Percentiles rank a stretch among this genome's conserved stretches.
phyloP scores from a whole-genome alignment of 495 filamentous ascomycete genomes.

The Lepidopterella palustris region DNA sequence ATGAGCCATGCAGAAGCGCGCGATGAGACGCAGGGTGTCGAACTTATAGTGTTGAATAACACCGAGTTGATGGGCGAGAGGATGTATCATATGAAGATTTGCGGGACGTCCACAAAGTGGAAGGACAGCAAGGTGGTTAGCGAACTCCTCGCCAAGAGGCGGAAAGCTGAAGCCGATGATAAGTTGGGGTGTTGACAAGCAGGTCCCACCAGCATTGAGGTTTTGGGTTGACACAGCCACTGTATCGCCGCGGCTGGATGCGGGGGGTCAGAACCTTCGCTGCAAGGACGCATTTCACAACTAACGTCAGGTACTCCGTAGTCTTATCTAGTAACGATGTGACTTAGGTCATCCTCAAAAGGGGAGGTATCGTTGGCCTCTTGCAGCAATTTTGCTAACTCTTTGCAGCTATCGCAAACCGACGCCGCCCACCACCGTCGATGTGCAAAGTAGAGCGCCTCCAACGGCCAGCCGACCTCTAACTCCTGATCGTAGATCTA shows the following conservation, averaged over 20 bases:
- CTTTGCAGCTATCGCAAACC: constrained; percentile 4
- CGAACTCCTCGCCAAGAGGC: too few species aligned
- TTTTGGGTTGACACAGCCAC: background rate
- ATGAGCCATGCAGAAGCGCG: too few species aligned
- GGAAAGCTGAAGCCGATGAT: too few species aligned
- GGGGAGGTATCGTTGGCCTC: background rate
- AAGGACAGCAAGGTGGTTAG: too few species aligned
- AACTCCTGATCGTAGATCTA: background rate
- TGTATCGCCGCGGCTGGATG: background rate
- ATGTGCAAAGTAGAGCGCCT: background rate
- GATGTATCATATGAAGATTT: too few species aligned
- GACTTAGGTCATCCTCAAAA: background rate
- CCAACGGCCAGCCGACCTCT: constrained; percentile 4
- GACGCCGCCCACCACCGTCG: background rate
- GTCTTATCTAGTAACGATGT: background rate
- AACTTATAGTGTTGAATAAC: too few species aligned
- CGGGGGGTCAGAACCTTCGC: constrained; percentile 1
- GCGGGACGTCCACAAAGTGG: too few species aligned
- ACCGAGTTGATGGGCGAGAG: too few species aligned
- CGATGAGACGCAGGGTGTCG: too few species aligned
- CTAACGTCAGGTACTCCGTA: background rate
- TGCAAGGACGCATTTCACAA: constrained; percentile 1
- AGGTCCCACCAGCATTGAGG: too few species aligned
- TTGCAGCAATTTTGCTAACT: constrained; percentile 2
- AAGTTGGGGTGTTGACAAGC: too few species aligned